Evolutionary conservation across 2,329 filamentous ascomycete species (phyloP).

Genomic region (Ascosphaera pollenicola): DNA sequence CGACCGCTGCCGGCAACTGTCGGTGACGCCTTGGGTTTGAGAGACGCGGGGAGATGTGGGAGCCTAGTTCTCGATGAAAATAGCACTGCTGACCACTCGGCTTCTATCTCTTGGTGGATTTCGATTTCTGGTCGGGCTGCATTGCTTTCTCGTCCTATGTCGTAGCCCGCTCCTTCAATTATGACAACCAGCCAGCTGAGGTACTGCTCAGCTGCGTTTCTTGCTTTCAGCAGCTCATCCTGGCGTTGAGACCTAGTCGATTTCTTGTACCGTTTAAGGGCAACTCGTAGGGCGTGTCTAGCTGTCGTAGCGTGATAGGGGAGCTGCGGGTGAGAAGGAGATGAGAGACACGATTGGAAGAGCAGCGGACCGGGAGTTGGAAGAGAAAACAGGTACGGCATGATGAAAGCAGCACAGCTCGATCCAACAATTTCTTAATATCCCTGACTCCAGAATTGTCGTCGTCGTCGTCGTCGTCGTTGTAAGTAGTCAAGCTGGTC

Average conservation of each 20-base stretch:
- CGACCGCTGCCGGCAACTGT: conserved; percentile 29
- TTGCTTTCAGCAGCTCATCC: background rate
- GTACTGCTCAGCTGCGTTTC: background rate
- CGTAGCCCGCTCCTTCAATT: background rate
- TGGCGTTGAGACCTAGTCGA: conserved; percentile 10
- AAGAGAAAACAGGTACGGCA: conserved; percentile 77
- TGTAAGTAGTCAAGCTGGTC: too few relatives aligned
- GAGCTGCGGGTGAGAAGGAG: conserved; percentile 71
- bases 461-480: too few relatives aligned
- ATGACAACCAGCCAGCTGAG: background rate
- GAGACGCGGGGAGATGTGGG: conserved; percentile 22
- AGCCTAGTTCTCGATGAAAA: conserved; percentile 8
- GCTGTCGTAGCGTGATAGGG: conserved; percentile 63
- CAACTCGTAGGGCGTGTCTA: conserved; percentile 61
- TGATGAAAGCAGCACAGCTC: conserved; percentile 16
- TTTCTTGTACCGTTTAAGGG: conserved; percentile 68
- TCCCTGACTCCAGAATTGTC: background rate
- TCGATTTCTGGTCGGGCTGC: conserved; percentile 34
- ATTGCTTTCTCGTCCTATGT: background rate
- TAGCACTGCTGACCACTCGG: conserved; percentile 65
- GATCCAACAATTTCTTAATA: conserved; percentile 5
- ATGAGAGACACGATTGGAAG: conserved; percentile 55
- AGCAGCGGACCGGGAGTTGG: conserved; percentile 78
- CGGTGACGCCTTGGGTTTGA: conserved; percentile 3
- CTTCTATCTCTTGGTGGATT: conserved; percentile 43